phyloP scores from a whole-genome alignment of 768 basidiomycete genomes.

The Coprinellus micaceus region DNA sequence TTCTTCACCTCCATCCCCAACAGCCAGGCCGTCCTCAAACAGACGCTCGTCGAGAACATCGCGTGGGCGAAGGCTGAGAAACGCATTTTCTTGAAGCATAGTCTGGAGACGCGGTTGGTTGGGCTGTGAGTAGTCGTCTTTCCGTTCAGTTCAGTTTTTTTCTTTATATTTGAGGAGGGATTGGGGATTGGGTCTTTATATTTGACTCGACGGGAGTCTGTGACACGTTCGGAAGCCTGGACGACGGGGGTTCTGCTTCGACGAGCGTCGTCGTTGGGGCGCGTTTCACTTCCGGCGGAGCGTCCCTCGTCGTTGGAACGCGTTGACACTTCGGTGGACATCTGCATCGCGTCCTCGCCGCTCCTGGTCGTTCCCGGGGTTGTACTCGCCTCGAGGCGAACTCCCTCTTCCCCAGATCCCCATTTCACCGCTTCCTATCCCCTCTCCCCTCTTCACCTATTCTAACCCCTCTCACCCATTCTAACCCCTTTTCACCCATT shows the following conservation, averaged over 20 bases:
- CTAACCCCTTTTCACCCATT: neutral
- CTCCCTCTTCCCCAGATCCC: neutral
- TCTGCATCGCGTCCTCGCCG: no score
- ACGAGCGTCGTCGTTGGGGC: no score
- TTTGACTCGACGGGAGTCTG: no score
- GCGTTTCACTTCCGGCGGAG: no score
- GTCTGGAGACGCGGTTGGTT: slow-evolving; percentile 84
- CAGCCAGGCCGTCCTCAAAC: slow-evolving; percentile 72
- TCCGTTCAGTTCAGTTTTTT: neutral
- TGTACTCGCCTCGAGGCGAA: no score
- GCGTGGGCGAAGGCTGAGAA: slow-evolving; percentile 91
- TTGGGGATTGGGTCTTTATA: no score
- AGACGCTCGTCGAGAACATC: slow-evolving; percentile 86
- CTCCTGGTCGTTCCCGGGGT: no score
- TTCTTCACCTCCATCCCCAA: slow-evolving; percentile 79
- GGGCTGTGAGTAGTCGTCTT: slow-evolving; percentile 45
- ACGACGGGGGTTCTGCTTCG: no score
- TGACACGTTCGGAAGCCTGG: no score
- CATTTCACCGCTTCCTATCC: neutral
- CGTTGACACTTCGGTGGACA: no score
- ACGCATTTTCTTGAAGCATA: slow-evolving; percentile 93
- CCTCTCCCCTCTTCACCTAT: neutral
- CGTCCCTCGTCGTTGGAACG: no score
- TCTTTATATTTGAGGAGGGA: no score
- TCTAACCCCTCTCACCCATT: neutral